These are phyloP conservation scores for Stagonosporopsis chrysanthemi DNA, from an alignment of 2,329 filamentous ascomycete species.

Conservation along the genomic window DNA sequence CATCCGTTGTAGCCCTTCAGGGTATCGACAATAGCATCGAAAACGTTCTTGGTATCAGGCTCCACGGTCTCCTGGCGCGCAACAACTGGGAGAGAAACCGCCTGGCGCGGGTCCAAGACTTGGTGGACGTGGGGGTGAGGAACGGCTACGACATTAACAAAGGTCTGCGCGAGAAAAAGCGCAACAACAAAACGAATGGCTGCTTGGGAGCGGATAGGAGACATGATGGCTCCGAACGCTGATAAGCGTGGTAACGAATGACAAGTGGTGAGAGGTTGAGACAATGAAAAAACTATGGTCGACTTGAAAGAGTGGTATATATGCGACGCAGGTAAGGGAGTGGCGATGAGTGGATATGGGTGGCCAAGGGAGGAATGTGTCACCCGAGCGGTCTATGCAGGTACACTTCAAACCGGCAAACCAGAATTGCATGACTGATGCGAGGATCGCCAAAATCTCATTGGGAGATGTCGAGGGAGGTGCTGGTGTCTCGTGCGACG, in stretches of 20 bases:
- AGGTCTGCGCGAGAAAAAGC: slow-evolving; percentile 18
- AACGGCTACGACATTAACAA: slow-evolving; percentile 20
- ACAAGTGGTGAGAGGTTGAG: slow-evolving; percentile 17
- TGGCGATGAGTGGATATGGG: slow-evolving; percentile 8
- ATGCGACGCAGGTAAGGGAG: slow-evolving; percentile 21
- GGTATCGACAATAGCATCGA: slow-evolving; percentile 15
- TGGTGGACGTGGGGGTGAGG: slow-evolving; percentile 16
- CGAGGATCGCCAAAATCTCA: slow-evolving; percentile 16
- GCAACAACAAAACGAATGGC: slow-evolving; percentile 22
- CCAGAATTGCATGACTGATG: slow-evolving; percentile 18
- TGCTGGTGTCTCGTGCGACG: slow-evolving; percentile 7
- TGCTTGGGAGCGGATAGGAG: slow-evolving; percentile 17
- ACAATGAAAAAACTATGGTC: slow-evolving; percentile 4
- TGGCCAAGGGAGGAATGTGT: slow-evolving; percentile 23
- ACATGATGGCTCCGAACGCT: slow-evolving; percentile 19
- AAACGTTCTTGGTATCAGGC: slow-evolving; percentile 12
- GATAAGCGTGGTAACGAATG: slow-evolving; percentile 20
- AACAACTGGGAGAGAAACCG: slow-evolving; percentile 9
- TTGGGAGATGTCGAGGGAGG: slow-evolving; percentile 16
- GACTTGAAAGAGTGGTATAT: slow-evolving; percentile 15
- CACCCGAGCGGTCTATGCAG: slow-evolving; percentile 16
- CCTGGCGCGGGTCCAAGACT: slow-evolving; percentile 12
- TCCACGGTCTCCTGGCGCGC: slow-evolving; percentile 9
- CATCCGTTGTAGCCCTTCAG: slow-evolving; percentile 22
- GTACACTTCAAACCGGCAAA: slow-evolving; percentile 16